phyloP scores from a whole-genome alignment of 2,329 filamentous ascomycete species.

The Lizonia empirigonia region DNA sequence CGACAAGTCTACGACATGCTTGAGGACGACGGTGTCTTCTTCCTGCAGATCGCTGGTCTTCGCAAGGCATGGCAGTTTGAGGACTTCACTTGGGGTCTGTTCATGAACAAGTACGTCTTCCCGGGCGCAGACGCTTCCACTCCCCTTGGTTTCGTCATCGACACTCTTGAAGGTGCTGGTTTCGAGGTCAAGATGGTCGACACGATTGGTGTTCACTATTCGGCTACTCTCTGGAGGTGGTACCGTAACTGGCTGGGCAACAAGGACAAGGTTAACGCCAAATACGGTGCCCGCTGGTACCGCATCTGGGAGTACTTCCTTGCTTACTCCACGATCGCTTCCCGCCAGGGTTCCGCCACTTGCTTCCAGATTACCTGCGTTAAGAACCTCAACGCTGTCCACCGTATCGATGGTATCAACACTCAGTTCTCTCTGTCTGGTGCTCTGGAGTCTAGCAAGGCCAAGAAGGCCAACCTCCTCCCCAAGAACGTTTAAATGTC shows the following conservation, averaged over 20 bases:
- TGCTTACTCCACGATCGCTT: slow-evolving; percentile 81
- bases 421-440: slow-evolving; percentile 72
- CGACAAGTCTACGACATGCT: slow-evolving; percentile 93
- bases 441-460: slow-evolving; percentile 62
- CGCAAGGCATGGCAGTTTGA: slow-evolving; percentile 97
- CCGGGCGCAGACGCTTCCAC: slow-evolving; percentile 95
- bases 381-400: slow-evolving; percentile 88
- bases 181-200: slow-evolving; percentile 92
- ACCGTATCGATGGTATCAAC: slow-evolving; percentile 75
- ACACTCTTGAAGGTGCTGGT: slow-evolving; percentile 82
- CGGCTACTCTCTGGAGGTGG: slow-evolving; percentile 95
- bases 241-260: slow-evolving; percentile 98
- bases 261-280: slow-evolving; percentile 87
- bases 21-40: slow-evolving; percentile 94
- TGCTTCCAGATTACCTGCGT: slow-evolving; percentile 87
- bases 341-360: slow-evolving; percentile 80
- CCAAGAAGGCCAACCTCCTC: slow-evolving; percentile 29
- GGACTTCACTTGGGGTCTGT: slow-evolving; percentile 96
- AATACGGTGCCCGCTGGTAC: slow-evolving; percentile 96
- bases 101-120: slow-evolving; percentile 99
- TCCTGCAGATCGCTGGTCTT: slow-evolving; percentile 92
- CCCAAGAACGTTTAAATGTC: slow-evolving; percentile 10
- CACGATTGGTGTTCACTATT: slow-evolving; percentile 96
- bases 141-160: slow-evolving; percentile 84
- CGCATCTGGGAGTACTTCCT: slow-evolving; percentile 95